These are phyloP conservation scores for Solanum medicagineum DNA, from an alignment of 257 asterid species.

Conservation along the genomic window DNA sequence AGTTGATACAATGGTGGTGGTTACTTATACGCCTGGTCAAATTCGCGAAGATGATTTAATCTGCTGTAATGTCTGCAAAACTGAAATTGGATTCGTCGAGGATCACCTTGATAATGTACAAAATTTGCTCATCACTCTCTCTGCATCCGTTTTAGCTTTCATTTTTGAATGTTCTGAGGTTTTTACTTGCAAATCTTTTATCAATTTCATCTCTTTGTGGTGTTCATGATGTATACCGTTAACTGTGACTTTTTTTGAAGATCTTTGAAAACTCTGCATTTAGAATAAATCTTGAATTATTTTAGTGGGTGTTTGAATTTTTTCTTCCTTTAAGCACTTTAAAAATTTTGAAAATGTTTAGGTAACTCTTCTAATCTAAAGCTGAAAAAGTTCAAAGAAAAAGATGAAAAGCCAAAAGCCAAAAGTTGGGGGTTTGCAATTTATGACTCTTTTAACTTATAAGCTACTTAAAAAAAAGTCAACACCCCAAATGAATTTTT, in stretches of 20 bases:
- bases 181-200: neutral
- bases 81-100: neutral
- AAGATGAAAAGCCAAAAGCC: too few species aligned
- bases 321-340: too few species aligned
- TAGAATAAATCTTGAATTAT: neutral
- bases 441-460: too few species aligned
- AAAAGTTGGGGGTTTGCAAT: too few species aligned
- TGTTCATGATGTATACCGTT: neutral
- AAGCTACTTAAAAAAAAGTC: too few species aligned
- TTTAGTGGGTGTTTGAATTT: neutral
- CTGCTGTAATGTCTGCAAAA: neutral
- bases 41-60: neutral
- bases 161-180: neutral
- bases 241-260: neutral
- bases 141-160: neutral
- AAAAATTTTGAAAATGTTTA: too few species aligned
- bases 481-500: neutral
- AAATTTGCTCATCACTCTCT: neutral
- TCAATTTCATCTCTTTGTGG: neutral
- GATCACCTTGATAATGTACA: neutral
- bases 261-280: neutral
- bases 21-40: neutral
- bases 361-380: too few species aligned
- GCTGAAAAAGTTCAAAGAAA: too few species aligned
- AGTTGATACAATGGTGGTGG: neutral